Percentiles rank a stretch among this genome's conserved stretches.
phyloP scores from a whole-genome alignment of 139 green algal species.

The Gonium pectorale region DNA sequence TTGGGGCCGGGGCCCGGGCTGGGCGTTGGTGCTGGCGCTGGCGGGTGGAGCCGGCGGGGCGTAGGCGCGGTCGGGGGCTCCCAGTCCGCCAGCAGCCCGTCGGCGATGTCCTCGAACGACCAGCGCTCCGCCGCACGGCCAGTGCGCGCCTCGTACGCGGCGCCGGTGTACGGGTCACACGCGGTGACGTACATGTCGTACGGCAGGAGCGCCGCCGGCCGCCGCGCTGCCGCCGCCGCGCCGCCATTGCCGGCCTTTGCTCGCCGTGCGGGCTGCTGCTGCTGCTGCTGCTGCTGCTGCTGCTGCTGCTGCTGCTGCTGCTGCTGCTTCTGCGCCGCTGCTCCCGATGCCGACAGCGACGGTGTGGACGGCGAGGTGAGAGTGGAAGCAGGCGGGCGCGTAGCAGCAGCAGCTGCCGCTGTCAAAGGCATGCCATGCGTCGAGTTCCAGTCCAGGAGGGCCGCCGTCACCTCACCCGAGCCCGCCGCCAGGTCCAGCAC shows the following conservation, averaged over 20 bases:
- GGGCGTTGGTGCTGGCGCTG: no score
- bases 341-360: no score
- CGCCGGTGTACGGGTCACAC: slow-evolving; percentile 39
- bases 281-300: background rate
- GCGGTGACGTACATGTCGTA: slow-evolving; percentile 30
- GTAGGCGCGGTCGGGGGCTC: background rate
- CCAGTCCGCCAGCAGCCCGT: slow-evolving; percentile 8
- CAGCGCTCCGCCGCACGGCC: background rate
- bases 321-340: background rate
- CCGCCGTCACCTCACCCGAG: slow-evolving; percentile 11
- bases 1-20: no score
- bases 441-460: slow-evolving; percentile 6
- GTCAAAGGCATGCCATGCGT: background rate
- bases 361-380: no score
- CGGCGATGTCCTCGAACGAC: slow-evolving; percentile 38
- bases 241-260: background rate
- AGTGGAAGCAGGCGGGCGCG: no score
- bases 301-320: background rate
- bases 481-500: slow-evolving; percentile 30
- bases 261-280: background rate
- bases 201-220: background rate
- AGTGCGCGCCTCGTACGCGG: slow-evolving; percentile 13
- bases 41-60: no score
- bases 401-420: no score
- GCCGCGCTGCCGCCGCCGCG: no score